Conservation (phyloP, 2,329 filamentous ascomycete genomes). For the Aspergillus spinulosporus region DNA sequence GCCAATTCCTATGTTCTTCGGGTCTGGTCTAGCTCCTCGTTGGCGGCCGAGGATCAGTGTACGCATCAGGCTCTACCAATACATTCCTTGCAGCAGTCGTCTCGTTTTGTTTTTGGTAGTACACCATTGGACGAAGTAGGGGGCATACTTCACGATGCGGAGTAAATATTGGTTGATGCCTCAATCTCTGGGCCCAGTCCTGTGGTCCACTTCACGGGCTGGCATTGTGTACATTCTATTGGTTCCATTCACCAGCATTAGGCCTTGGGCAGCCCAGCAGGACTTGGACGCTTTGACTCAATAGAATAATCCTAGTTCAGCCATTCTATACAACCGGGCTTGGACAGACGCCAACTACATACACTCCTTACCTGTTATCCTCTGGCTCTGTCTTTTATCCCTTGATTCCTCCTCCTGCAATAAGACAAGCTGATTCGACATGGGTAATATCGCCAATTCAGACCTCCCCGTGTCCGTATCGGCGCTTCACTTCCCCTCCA, state of each 20-base stretch:
- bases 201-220: conserved; percentile 2
- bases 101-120: background rate
- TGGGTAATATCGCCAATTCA: conserved; percentile 28
- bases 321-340: background rate
- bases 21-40: background rate
- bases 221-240: conserved; percentile 2
- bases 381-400: background rate
- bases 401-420: conserved; percentile 1
- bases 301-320: conserved; percentile 8
- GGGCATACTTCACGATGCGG: background rate
- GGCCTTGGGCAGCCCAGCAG: background rate
- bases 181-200: background rate
- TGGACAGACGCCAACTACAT: background rate
- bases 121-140: background rate
- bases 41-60: background rate
- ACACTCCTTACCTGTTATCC: background rate
- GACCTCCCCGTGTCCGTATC: conserved; percentile 39
- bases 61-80: background rate
- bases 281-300: conserved; percentile 9
- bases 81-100: background rate
- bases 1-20: background rate
- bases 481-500: conserved; percentile 55
- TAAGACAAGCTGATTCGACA: conserved; percentile 18
- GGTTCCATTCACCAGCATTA: background rate
- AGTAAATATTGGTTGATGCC: background rate